A percentile compares a stretch with the other conserved stretches of the same genome.
These are phyloP conservation scores for Coemansia umbellata DNA, from an alignment of 192 early-diverging fungal genomes.

Conservation along the genomic window DNA sequence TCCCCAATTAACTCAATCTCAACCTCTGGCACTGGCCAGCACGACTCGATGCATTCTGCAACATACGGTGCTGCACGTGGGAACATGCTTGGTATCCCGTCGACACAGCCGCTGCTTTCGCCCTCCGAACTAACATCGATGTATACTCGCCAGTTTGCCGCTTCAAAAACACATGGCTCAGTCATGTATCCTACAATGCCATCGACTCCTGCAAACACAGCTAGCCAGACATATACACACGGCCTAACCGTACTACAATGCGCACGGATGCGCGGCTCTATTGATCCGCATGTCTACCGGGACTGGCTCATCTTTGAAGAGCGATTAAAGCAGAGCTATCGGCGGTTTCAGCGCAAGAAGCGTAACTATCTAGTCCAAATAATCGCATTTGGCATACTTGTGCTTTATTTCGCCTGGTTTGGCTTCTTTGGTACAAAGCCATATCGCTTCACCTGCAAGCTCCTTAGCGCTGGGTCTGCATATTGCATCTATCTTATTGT, in stretches of 20 bases:
- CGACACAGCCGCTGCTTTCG: conserved; percentile 16
- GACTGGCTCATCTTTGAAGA: conserved; percentile 82
- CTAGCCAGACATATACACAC: conserved; percentile 33
- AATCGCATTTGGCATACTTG: conserved; percentile 43
- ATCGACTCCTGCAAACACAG: conserved; percentile 18
- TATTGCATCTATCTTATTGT: conserved; percentile 52
- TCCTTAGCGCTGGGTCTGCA: conserved; percentile 46
- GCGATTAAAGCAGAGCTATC: conserved; percentile 69
- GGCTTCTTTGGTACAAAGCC: conserved; percentile 42
- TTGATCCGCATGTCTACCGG: conserved; percentile 56
- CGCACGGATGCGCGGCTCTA: conserved; percentile 30
- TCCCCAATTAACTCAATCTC: background rate
- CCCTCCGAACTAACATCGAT: conserved; percentile 41
- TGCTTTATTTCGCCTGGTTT: conserved; percentile 51
- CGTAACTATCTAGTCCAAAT: conserved; percentile 62
- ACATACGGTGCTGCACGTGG: conserved; percentile 19
- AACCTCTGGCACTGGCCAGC: conserved; percentile 2
- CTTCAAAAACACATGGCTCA: conserved; percentile 21
- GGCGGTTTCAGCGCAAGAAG: conserved; percentile 60
- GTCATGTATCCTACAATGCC: conserved; percentile 39
- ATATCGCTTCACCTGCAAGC: conserved; percentile 46
- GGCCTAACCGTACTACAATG: conserved; percentile 42
- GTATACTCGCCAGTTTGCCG: conserved; percentile 49
- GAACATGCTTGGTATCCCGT: conserved; percentile 2
- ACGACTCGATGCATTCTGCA: conserved; percentile 36